These are phyloP conservation scores for Brasenia schreberi DNA, from an alignment of 164 flowering plant species.

Conservation along the genomic window DNA sequence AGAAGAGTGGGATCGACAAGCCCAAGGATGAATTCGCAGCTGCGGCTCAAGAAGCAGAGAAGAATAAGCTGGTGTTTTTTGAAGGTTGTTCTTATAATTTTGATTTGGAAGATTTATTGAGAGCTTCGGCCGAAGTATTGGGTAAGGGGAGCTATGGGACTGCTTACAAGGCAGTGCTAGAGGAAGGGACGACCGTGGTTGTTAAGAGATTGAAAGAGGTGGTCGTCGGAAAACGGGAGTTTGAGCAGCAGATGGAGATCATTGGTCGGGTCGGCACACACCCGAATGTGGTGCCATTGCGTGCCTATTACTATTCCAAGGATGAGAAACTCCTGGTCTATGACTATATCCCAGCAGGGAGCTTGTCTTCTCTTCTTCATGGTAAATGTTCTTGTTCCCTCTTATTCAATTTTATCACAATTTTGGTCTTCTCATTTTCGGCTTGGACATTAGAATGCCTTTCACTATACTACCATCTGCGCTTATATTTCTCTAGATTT, in stretches of 20 bases:
- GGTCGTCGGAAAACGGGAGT: constrained; percentile 48
- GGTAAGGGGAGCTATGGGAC: constrained; percentile 93
- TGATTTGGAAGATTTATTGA: constrained; percentile 25
- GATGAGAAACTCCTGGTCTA: constrained; percentile 92
- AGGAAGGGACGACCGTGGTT: constrained; percentile 32
- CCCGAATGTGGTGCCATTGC: constrained; percentile 62
- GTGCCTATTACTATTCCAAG: constrained; percentile 71
- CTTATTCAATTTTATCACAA: not conserved
- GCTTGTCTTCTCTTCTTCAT: constrained; percentile 74
- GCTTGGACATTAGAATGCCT: too few relatives aligned
- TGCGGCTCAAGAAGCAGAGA: constrained; percentile 59
- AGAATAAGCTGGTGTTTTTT: constrained; percentile 26
- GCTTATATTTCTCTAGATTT: too few relatives aligned
- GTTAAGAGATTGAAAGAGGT: constrained; percentile 91
- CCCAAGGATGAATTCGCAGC: constrained; percentile 65
- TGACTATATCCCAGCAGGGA: constrained; percentile 74
- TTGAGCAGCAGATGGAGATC: constrained; percentile 61
- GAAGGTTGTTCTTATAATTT: constrained; percentile 22
- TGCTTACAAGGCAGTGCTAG: constrained; percentile 74
- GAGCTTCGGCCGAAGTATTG: constrained; percentile 56
- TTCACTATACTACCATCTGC: too few relatives aligned
- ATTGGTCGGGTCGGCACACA: constrained; percentile 64
- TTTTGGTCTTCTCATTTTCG: not conserved
- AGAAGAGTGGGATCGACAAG: constrained; percentile 28
- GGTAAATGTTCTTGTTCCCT: constrained; percentile 23